Evolutionary conservation across 768 basidiomycete species (phyloP).

Genomic region (Collybiopsis confluens): DNA sequence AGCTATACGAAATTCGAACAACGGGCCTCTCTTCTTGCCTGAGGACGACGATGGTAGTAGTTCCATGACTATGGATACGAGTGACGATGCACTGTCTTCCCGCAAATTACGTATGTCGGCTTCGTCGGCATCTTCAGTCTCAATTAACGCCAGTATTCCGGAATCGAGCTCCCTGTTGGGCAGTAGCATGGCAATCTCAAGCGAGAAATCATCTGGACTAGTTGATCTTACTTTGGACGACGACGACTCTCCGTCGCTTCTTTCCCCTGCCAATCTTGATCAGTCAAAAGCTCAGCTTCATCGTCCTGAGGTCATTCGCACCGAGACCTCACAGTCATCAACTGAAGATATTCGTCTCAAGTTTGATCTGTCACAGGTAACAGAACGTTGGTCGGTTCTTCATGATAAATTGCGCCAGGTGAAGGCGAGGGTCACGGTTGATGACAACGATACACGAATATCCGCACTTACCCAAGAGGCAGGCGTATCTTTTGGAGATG

Average conservation of each 20-base stretch:
- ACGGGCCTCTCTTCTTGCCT: conserved; percentile 2
- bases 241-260: conserved; percentile 15
- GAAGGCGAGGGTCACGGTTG: not conserved
- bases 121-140: not conserved
- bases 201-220: conserved; percentile 3
- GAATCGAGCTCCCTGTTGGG: not conserved
- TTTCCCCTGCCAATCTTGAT: conserved; percentile 1
- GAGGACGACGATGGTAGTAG: conserved; percentile 14
- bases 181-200: not conserved
- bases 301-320: conserved; percentile 40
- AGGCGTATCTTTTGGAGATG: conserved; percentile 36
- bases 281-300: conserved; percentile 16
- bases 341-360: conserved; percentile 22
- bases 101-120: not conserved
- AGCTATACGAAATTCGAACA: not conserved
- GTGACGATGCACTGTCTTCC: not conserved
- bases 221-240: conserved; percentile 22
- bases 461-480: conserved; percentile 20
- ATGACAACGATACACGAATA: not conserved
- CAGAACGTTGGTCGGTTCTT: conserved; percentile 17
- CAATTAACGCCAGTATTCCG: not conserved
- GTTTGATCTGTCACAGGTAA: conserved; percentile 30
- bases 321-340: conserved; percentile 7
- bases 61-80: conserved; percentile 12
- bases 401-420: conserved; percentile 1